Percentiles rank a stretch among this genome's conserved stretches.
Conservation (phyloP, 1,284 basidiomycete species). For the Kwoniella shivajii region DNA sequence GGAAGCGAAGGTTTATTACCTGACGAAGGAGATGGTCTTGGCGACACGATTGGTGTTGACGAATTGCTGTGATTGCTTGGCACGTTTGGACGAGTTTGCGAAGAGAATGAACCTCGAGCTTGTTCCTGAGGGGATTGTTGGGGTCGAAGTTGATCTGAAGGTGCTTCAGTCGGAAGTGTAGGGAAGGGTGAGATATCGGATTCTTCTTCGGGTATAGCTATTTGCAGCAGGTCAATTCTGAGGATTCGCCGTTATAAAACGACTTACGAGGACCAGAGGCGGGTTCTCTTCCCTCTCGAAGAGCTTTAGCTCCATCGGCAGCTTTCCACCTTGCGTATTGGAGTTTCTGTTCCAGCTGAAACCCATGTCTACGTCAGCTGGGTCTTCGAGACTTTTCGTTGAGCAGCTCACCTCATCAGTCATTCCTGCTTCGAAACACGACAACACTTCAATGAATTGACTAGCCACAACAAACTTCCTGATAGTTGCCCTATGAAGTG, state of each 20-base stretch:
- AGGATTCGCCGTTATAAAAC: not conserved
- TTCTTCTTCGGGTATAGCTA: conserved; percentile 37
- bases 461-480: conserved; percentile 53
- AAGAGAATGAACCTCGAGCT: conserved; percentile 25
- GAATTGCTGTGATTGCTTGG: conserved; percentile 4
- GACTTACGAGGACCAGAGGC: conserved; percentile 51
- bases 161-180: conserved; percentile 23
- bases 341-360: conserved; percentile 54
- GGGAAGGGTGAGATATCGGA: conserved; percentile 26
- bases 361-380: conserved; percentile 11
- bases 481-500: conserved; percentile 43
- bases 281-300: conserved; percentile 50
- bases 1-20: conserved; percentile 20
- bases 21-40: conserved; percentile 23
- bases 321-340: conserved; percentile 56
- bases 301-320: conserved; percentile 52
- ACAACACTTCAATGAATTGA: conserved; percentile 54
- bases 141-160: conserved; percentile 9
- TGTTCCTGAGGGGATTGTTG: not conserved
- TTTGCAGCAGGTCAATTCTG: conserved; percentile 5
- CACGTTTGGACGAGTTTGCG: conserved; percentile 15
- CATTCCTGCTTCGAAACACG: conserved; percentile 52
- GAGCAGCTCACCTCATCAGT: conserved; percentile 47
- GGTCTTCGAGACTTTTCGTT: no score
- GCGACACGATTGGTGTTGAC: conserved; percentile 21